These are phyloP conservation scores for Fusarium nelsonii DNA, from an alignment of 2,329 filamentous ascomycete species.

Conservation along the genomic window DNA sequence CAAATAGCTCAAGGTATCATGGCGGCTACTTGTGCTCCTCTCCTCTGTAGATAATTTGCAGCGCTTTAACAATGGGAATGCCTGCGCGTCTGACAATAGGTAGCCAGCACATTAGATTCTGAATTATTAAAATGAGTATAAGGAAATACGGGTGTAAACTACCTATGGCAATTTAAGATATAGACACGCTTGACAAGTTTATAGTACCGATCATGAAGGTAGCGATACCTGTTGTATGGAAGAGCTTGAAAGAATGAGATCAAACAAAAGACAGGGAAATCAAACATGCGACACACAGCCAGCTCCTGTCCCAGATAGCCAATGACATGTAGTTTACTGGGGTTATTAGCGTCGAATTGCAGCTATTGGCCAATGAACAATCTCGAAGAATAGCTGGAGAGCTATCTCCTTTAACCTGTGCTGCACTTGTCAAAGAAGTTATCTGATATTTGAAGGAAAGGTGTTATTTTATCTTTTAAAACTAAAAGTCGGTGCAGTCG, in stretches of 20 bases:
- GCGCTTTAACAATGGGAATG: neutral
- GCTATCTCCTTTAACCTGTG: neutral
- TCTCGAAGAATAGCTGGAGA: neutral
- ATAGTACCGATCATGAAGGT: neutral
- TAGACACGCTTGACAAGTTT: neutral
- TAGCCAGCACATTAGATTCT: slow-evolving; percentile 11
- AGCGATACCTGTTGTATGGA: slow-evolving; percentile 1
- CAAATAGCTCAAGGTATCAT: slow-evolving; percentile 15
- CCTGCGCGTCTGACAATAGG: neutral
- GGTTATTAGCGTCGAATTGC: slow-evolving; percentile 5
- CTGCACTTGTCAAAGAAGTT: neutral
- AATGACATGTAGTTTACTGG: slow-evolving; percentile 8
- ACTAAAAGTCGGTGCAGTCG: neutral
- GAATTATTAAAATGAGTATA: neutral
- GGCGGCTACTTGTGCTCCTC: neutral
- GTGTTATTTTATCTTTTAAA: neutral
- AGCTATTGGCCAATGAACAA: slow-evolving; percentile 12
- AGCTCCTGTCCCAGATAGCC: neutral
- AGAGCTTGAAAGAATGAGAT: slow-evolving; percentile 6
- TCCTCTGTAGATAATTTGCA: slow-evolving; percentile 1
- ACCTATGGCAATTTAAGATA: neutral
- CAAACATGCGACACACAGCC: neutral
- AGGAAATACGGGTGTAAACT: neutral
- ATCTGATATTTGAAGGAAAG: neutral
- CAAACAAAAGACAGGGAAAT: neutral